Percentiles rank a stretch among this genome's conserved stretches.
Evolutionary conservation across 2,329 filamentous ascomycete genomes (phyloP).

Genomic region (Coniella vitis): DNA sequence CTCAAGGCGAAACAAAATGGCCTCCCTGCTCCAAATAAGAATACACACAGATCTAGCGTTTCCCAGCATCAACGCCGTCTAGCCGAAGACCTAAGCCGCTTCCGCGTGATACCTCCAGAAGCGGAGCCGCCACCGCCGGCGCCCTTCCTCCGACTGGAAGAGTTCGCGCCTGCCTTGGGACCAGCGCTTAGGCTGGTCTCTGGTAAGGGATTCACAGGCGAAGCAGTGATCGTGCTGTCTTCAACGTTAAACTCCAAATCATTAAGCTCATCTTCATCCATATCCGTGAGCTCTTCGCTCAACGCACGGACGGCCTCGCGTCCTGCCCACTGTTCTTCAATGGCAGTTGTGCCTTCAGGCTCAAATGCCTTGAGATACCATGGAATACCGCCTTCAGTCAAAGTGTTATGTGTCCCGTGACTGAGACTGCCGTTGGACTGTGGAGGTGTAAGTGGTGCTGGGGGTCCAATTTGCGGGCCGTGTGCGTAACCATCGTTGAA

Average conservation of each 20-base stretch:
- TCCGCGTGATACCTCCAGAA: conserved; percentile 16
- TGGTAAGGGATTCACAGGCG: conserved; percentile 20
- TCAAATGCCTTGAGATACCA: conserved; percentile 86
- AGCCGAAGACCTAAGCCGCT: conserved; percentile 27
- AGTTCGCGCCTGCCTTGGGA: neutral
- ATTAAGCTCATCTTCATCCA: conserved; percentile 84
- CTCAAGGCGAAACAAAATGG: no score
- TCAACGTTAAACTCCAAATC: conserved; percentile 54
- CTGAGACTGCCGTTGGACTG: conserved; percentile 54
- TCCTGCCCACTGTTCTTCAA: conserved; percentile 68
- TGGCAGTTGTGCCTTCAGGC: conserved; percentile 69
- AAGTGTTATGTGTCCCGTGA: conserved; percentile 42
- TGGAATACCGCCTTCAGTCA: conserved; percentile 70
- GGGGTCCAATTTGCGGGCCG: conserved; percentile 27
- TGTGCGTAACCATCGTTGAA: conserved; percentile 40
- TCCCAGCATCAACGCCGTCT: conserved; percentile 18
- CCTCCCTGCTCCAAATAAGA: neutral
- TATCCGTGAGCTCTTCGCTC: conserved; percentile 83
- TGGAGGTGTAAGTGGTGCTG: conserved; percentile 57
- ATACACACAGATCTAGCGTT: no score
- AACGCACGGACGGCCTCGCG: conserved; percentile 60
- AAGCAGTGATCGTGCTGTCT: conserved; percentile 38
- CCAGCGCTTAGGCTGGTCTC: neutral
- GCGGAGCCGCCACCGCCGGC: neutral
- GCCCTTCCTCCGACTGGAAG: conserved; percentile 6